Evolutionary conservation across 306 rosid species (phyloP).

Genomic region (Alnus rubra): DNA sequence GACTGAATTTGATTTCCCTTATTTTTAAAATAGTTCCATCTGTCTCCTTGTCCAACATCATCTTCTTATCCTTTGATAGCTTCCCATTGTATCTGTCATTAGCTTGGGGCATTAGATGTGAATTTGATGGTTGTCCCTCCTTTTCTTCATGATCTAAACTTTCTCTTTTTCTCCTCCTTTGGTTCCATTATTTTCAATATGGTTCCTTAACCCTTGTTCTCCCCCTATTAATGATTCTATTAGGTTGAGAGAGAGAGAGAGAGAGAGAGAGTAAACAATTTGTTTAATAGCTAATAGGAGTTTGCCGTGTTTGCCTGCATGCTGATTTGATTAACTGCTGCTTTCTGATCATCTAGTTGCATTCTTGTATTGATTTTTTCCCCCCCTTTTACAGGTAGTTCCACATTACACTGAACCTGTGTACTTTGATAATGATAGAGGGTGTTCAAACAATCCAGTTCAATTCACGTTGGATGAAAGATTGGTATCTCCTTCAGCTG

Average conservation of each 20-base stretch:
- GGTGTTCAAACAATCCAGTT: slow-evolving; percentile 38
- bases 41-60: no score
- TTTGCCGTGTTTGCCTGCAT: neutral
- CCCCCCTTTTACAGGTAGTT: slow-evolving; percentile 53
- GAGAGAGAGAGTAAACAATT: neutral
- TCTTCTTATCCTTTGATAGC: no score
- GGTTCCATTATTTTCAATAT: no score
- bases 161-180: no score
- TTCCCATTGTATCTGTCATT: no score
- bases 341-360: slow-evolving; percentile 11
- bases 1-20: no score
- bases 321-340: slow-evolving; percentile 15
- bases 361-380: slow-evolving; percentile 8
- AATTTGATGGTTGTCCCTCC: no score
- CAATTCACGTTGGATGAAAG: slow-evolving; percentile 40
- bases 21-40: no score
- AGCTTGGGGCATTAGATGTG: no score
- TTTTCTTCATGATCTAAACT: no score
- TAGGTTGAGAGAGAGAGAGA: neutral
- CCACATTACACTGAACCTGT: slow-evolving; percentile 39
- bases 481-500: slow-evolving; percentile 35
- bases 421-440: slow-evolving; percentile 40
- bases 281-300: neutral
- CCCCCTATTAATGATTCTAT: neutral
- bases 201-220: neutral